These are phyloP conservation scores for Calonectria naviculata DNA, from an alignment of 2,329 filamentous ascomycete species.

Conservation along the genomic window DNA sequence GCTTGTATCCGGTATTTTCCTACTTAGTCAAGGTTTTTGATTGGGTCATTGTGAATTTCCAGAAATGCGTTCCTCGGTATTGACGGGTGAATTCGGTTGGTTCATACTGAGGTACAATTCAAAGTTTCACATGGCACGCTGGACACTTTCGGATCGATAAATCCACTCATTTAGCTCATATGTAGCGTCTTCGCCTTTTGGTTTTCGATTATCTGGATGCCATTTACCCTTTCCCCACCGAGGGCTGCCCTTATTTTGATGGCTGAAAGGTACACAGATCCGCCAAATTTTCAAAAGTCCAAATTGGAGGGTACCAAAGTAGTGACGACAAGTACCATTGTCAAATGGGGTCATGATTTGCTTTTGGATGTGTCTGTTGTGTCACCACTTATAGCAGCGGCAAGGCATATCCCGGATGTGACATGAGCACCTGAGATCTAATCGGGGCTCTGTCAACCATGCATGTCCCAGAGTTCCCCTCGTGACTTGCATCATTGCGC, in stretches of 20 bases:
- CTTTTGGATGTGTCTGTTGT: not conserved
- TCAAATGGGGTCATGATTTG: not conserved
- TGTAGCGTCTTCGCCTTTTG: too few species aligned
- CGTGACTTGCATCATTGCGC: not conserved
- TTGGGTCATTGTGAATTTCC: not conserved
- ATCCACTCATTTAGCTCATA: too few species aligned
- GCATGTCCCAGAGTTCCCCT: constrained; percentile 1
- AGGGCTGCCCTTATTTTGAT: too few species aligned
- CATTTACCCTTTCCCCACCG: too few species aligned
- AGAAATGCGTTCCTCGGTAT: not conserved
- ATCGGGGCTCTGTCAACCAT: not conserved
- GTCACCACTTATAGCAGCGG: not conserved
- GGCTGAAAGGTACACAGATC: too few species aligned
- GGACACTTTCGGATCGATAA: too few species aligned
- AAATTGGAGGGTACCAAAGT: not conserved
- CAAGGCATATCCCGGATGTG: not conserved
- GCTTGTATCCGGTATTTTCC: not conserved
- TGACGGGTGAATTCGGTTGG: not conserved
- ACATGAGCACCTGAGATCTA: not conserved
- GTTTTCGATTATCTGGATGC: too few species aligned
- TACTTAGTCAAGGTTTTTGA: not conserved
- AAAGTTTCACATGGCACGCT: too few species aligned
- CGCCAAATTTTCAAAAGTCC: not conserved
- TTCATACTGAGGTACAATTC: not conserved
- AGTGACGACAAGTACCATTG: not conserved